phyloP scores from a whole-genome alignment of 108 stramenopile species.

The Phaeodactylum tricornutum region DNA sequence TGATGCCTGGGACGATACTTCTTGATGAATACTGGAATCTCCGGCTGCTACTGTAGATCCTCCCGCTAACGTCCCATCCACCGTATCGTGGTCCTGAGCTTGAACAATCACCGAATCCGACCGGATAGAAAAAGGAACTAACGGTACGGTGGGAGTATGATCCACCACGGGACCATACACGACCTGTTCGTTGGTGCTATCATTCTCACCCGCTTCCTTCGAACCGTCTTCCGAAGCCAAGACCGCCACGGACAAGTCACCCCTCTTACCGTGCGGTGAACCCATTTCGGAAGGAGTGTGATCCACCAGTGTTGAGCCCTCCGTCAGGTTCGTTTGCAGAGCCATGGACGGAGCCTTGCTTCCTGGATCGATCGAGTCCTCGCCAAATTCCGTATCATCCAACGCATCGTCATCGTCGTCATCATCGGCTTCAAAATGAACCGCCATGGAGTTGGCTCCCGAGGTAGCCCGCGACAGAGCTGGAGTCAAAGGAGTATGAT shows the following conservation, averaged over 20 bases:
- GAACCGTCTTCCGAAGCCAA: not conserved
- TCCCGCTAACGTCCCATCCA: slow-evolving; percentile 1
- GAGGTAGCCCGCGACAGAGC: slow-evolving; percentile 3
- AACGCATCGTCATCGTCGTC: slow-evolving; percentile 6
- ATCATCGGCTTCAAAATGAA: slow-evolving; percentile 9
- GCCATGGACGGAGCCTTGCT: too few relatives aligned
- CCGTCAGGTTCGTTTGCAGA: too few relatives aligned
- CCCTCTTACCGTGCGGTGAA: not conserved
- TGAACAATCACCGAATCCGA: slow-evolving; percentile 15
- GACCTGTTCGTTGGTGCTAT: not conserved
- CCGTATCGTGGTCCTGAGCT: slow-evolving; percentile 1
- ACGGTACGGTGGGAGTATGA: slow-evolving; percentile 21
- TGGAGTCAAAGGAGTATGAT: slow-evolving; percentile 12
- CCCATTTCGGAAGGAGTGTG: slow-evolving; percentile 23
- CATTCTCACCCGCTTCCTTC: slow-evolving; percentile 13
- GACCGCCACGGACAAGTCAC: slow-evolving; percentile 20
- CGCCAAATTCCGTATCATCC: slow-evolving; percentile 12
- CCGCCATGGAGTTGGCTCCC: slow-evolving; percentile 11
- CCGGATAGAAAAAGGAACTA: slow-evolving; percentile 1
- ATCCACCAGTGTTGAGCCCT: slow-evolving; percentile 29
- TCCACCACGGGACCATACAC: slow-evolving; percentile 31
- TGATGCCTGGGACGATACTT: too few relatives aligned
- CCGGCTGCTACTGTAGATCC: slow-evolving; percentile 1
- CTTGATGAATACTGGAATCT: slow-evolving; percentile 4
- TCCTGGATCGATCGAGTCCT: slow-evolving; percentile 13